phyloP scores from a whole-genome alignment of 257 asterid genomes.

The Ehretia macrophylla region DNA sequence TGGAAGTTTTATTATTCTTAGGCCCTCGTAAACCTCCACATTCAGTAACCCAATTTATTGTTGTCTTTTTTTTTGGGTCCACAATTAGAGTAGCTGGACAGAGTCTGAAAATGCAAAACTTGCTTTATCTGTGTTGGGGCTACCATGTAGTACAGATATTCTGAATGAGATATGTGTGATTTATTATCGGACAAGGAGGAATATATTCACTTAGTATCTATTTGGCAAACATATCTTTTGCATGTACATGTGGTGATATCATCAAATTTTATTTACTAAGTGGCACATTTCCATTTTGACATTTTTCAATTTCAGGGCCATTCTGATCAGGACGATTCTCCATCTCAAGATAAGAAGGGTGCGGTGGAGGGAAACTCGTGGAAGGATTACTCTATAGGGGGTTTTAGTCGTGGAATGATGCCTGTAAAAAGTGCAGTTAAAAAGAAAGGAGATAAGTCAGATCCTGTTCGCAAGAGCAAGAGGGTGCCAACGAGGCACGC shows the following conservation, averaged over 20 bases:
- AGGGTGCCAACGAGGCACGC: conserved; percentile 76
- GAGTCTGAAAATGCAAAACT: too few relatives aligned
- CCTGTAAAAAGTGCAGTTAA: conserved; percentile 34
- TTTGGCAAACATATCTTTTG: conserved; percentile 29
- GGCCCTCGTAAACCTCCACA: too few relatives aligned
- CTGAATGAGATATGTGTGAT: conserved; percentile 6
- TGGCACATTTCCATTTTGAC: conserved; percentile 17
- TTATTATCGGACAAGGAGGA: conserved; percentile 11
- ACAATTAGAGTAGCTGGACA: too few relatives aligned
- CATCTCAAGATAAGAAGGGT: conserved; percentile 42
- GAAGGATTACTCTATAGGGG: conserved; percentile 57
- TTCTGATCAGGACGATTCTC: conserved; percentile 41
- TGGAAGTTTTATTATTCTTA: too few relatives aligned
- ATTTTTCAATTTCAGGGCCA: conserved; percentile 49
- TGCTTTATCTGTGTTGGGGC: too few relatives aligned
- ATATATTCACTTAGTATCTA: conserved; percentile 4
- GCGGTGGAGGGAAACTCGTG: conserved; percentile 52
- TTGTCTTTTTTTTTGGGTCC: too few relatives aligned
- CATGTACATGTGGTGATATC: conserved; percentile 26
- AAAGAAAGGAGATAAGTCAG: conserved; percentile 56
- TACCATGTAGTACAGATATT: neutral
- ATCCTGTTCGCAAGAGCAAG: conserved; percentile 84
- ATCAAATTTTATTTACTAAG: conserved; percentile 16
- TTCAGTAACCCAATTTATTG: too few relatives aligned
- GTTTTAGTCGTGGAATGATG: conserved; percentile 37